phyloP scores from a whole-genome alignment of 768 basidiomycete genomes.

The Rhizopogon vulgaris region DNA sequence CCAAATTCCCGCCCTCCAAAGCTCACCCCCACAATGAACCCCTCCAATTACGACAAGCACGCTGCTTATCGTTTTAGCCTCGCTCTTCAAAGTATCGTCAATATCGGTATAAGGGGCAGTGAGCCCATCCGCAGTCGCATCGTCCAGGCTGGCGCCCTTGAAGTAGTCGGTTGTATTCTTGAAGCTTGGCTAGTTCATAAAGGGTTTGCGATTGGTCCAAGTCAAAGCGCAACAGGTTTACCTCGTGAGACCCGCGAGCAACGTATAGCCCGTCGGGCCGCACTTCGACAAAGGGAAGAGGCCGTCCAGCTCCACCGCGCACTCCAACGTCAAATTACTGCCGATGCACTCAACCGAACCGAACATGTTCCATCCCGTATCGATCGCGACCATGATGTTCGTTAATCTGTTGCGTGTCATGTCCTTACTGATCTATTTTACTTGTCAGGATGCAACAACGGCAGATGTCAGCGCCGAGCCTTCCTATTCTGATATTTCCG shows the following conservation, averaged over 20 bases:
- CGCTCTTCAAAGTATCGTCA: conserved; percentile 95
- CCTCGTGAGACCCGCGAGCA: conserved; percentile 75
- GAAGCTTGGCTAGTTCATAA: conserved; percentile 89
- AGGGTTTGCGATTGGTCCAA: conserved; percentile 82
- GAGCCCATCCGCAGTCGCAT: conserved; percentile 88
- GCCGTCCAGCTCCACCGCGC: conserved; percentile 53
- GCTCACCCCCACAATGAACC: conserved; percentile 57
- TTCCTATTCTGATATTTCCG: conserved; percentile 14
- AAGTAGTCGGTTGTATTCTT: conserved; percentile 89
- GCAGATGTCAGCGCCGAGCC: conserved; percentile 16
- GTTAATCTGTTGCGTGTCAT: not conserved
- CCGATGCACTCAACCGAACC: conserved; percentile 20
- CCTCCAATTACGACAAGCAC: conserved; percentile 68
- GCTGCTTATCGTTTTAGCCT: conserved; percentile 86
- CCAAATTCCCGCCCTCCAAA: conserved; percentile 53
- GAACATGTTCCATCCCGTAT: conserved; percentile 4
- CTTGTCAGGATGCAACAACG: conserved; percentile 29
- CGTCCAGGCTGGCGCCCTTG: conserved; percentile 90
- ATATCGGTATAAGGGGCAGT: conserved; percentile 93
- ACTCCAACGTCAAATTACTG: conserved; percentile 45
- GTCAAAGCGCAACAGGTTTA: conserved; percentile 66
- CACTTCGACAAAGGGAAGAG: conserved; percentile 56
- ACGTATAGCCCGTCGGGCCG: conserved; percentile 54
- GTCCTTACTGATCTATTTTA: not conserved
- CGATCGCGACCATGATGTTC: conserved; percentile 18